A percentile compares a stretch with the other conserved stretches of the same genome.
These are phyloP conservation scores for Macaranga tanarius DNA, from an alignment of 441 rosid species.

Conservation along the genomic window DNA sequence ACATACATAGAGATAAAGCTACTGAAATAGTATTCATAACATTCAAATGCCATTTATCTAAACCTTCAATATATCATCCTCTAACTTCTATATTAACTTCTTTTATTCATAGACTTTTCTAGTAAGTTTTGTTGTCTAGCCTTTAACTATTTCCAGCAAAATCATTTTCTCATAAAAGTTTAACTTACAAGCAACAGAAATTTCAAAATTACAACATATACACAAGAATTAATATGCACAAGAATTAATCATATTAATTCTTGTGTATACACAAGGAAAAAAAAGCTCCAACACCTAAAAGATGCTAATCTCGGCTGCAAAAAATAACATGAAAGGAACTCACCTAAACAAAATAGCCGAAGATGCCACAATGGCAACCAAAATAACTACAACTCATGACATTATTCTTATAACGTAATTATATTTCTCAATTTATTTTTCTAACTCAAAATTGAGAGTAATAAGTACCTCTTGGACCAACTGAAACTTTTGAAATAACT, in stretches of 20 bases:
- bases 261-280: too few species aligned
- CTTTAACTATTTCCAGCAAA: slow-evolving; percentile 75
- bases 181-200: slow-evolving; percentile 51
- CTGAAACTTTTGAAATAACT: neutral
- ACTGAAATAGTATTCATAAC: slow-evolving; percentile 6
- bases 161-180: slow-evolving; percentile 81
- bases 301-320: too few species aligned
- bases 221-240: too few species aligned
- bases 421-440: neutral
- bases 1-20: slow-evolving; percentile 13
- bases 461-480: slow-evolving; percentile 4
- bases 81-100: slow-evolving; percentile 88
- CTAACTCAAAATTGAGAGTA: neutral
- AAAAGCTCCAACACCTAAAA: too few species aligned
- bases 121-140: slow-evolving; percentile 67
- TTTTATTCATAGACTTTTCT: slow-evolving; percentile 77
- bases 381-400: neutral
- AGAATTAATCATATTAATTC: slow-evolving; percentile 12
- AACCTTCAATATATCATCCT: slow-evolving; percentile 95
- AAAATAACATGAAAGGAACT: neutral
- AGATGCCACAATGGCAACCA: neutral
- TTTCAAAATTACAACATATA: slow-evolving; percentile 13
- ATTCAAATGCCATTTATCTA: slow-evolving; percentile 29
- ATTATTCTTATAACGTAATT: neutral
- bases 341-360: neutral